A percentile compares a stretch with the other conserved stretches of the same genome.
Conservation (phyloP, 202 grass and related monocot species). For the Hordeum pubiflorum region DNA sequence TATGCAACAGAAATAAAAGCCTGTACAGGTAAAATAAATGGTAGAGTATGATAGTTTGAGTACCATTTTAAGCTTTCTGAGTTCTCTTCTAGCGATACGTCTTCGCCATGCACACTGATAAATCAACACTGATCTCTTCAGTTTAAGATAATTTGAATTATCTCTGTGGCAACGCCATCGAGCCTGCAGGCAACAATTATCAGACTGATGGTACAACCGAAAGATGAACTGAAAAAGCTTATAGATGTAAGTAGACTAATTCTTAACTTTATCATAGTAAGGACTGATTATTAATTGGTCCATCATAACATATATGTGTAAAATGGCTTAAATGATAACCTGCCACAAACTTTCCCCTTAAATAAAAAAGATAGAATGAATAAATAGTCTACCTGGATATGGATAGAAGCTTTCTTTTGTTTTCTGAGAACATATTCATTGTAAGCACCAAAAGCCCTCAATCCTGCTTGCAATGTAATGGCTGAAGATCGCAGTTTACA, state of each 20-base stretch:
- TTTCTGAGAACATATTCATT: constrained; percentile 51
- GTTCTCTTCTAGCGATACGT: constrained; percentile 52
- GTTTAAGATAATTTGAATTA: constrained; percentile 37
- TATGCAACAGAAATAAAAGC: constrained; percentile 14
- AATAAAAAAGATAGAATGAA: not conserved
- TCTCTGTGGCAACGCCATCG: constrained; percentile 56
- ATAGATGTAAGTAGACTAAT: not conserved
- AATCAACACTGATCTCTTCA: constrained; percentile 55
- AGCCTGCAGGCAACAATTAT: constrained; percentile 44
- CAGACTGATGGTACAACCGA: not conserved
- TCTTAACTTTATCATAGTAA: not conserved
- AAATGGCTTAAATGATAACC: not conserved
- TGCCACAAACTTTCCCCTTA: not conserved
- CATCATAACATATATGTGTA: constrained; percentile 1
- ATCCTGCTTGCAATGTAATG: constrained; percentile 63
- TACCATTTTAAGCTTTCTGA: constrained; percentile 80
- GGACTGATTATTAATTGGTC: not conserved
- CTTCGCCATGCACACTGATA: constrained; percentile 75
- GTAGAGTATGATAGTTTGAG: not conserved
- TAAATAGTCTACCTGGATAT: constrained; percentile 46
- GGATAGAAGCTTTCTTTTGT: constrained; percentile 56
- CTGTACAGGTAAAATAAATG: not conserved
- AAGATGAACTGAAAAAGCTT: not conserved
- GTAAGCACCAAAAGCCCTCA: constrained; percentile 56
- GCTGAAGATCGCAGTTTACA: constrained; percentile 39